Percentiles rank a stretch among this genome's conserved stretches.
Evolutionary conservation across 2,329 filamentous ascomycete species (phyloP).

Genomic region (Aspergillus arachidicola): DNA sequence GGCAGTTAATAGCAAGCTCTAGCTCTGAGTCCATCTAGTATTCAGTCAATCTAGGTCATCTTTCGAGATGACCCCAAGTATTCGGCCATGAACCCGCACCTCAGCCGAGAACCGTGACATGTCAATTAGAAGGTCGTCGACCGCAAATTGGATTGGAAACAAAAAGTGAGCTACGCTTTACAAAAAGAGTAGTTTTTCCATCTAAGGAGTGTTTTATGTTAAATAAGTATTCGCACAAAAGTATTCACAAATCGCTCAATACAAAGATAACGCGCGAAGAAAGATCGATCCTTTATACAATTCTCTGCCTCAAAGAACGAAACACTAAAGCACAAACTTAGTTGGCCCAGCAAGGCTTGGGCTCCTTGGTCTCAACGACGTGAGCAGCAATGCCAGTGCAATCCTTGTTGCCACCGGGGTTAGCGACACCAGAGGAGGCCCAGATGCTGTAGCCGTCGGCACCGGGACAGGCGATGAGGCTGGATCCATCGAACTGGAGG

Average conservation of each 20-base stretch:
- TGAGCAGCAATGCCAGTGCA: constrained; percentile 38
- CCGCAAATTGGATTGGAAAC: no score
- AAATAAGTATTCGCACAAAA: background rate
- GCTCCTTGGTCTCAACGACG: constrained; percentile 24
- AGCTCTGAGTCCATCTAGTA: no score
- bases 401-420: constrained; percentile 34
- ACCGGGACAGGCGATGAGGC: constrained; percentile 58
- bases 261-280: background rate
- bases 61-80: no score
- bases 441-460: constrained; percentile 46
- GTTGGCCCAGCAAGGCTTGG: constrained; percentile 25
- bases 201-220: background rate
- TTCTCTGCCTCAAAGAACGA: background rate
- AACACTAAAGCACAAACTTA: constrained; percentile 15
- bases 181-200: background rate
- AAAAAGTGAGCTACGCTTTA: background rate
- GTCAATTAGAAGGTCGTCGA: no score
- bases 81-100: background rate
- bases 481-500: constrained; percentile 50
- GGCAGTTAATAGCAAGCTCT: no score
- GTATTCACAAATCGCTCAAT: background rate
- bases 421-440: constrained; percentile 29
- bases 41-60: no score
- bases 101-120: background rate
- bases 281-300: background rate